Base-by-base conservation (phyloP, 495 filamentous ascomycete genomes). In the Aspergillus kassunensis region DNA sequence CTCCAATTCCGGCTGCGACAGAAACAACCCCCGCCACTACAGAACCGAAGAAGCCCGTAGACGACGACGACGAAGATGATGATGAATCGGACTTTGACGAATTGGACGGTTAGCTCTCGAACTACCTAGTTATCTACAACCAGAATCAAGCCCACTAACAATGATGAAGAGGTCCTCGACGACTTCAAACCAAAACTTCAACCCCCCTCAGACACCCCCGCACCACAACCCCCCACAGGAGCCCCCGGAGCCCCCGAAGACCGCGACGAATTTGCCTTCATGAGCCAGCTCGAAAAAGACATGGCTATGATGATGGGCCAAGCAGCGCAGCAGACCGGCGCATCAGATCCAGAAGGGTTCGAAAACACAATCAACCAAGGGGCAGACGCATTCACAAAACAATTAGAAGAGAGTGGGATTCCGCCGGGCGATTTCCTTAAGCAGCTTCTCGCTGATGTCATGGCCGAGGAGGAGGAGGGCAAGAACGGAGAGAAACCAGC, bases 261-360 rank as follows among this genome's bases (percentile, higher is more conserved):
- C 48, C 63, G 64, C 44, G 64, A 68, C 55, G 84, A 90, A 52
- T 85, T 89, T 51, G 63, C 59, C 44, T 92, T 96, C 61, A 79
- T 89, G 46, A 85, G 85, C 48, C 84, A 92, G 60, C 75, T 97
- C 33, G 87, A 96, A 65, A 79, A 80, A 20, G 90, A 91, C 56
- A 95, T 97, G 90, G 87, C 88, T 13, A 81, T 82, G 50, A 72
- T 97, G 44, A 80, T 96, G 58, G 80, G 77, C 15, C 62, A 57
- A 31, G 67, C 61, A 4, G 48, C 57, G 10, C 47, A 59, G 16
- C 64, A 63, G 23, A 44, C 58, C 20, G 68, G 67, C 12, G 65
- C 49, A 9, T 44, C 55, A 21, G 52, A 71, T 15, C 36, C 48
- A 25, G 44, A 57, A 13, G 57, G 56, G 16, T 60, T 68, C 55